These are phyloP conservation scores for Phaffomyces thermotolerans DNA, from an alignment of 805 yeast species.

Conservation along the genomic window DNA sequence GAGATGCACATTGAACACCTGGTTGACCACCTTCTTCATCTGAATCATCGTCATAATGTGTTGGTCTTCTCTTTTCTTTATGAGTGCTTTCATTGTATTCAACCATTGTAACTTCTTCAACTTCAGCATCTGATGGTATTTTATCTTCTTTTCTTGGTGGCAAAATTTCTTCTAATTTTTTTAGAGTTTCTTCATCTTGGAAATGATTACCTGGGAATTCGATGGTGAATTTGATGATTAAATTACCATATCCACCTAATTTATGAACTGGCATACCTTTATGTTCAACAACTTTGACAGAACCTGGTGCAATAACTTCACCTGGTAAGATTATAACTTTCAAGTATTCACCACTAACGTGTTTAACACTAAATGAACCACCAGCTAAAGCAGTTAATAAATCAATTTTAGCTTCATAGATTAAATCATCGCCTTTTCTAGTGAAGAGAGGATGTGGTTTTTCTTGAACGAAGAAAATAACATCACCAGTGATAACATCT, in stretches of 20 bases:
- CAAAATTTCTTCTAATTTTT: conserved; percentile 63
- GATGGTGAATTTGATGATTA: conserved; percentile 77
- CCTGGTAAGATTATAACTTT: conserved; percentile 83
- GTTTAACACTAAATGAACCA: conserved; percentile 83
- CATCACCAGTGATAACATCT: conserved; percentile 93
- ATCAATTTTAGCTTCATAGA: conserved; percentile 81
- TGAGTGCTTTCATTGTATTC: conserved; percentile 65
- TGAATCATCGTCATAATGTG: conserved; percentile 45
- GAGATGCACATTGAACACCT: conserved; percentile 93
- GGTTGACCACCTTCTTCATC: conserved; percentile 55
- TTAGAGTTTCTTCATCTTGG: conserved; percentile 67
- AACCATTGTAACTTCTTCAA: conserved; percentile 72
- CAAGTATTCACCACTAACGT: conserved; percentile 86
- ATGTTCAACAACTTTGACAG: conserved; percentile 72
- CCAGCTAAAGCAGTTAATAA: conserved; percentile 94
- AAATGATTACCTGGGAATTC: conserved; percentile 80
- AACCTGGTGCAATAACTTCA: conserved; percentile 84
- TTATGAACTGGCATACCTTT: conserved; percentile 98
- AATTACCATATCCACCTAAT: conserved; percentile 82
- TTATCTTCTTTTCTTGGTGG: conserved; percentile 56
- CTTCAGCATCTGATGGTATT: conserved; percentile 65
- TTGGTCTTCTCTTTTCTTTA: conserved; percentile 31
- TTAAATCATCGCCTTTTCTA: conserved; percentile 85
- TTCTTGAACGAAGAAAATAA: conserved; percentile 84
- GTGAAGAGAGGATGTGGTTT: conserved; percentile 76